Conservation (phyloP, 805 yeast genomes). For the Debaryomyces hansenii region DNA sequence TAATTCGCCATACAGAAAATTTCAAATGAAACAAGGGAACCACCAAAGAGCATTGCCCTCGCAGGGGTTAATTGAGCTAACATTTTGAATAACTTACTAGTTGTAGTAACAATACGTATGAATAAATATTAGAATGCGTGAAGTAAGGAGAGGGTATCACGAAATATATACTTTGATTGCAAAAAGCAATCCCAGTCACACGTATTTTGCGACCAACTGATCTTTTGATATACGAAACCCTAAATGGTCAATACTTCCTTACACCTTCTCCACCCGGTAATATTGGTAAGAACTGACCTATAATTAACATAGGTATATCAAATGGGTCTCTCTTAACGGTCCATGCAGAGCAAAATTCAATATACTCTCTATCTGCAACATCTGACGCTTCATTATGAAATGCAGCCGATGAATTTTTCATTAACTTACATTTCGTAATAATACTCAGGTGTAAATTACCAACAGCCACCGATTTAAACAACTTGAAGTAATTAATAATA, state of each 20-base stretch:
- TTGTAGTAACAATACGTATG: too few species aligned
- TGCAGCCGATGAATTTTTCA: slow-evolving; percentile 25
- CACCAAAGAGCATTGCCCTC: neutral
- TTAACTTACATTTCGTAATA: slow-evolving; percentile 50
- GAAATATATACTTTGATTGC: neutral
- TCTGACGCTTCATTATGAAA: slow-evolving; percentile 4
- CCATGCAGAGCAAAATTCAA: slow-evolving; percentile 79
- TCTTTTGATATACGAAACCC: neutral
- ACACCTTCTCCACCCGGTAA: slow-evolving; percentile 38
- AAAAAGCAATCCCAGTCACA: neutral
- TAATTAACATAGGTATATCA: slow-evolving; percentile 80
- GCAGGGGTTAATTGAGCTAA: neutral
- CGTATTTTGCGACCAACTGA: neutral
- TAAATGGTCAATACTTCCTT: slow-evolving; percentile 23
- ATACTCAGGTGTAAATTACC: slow-evolving; percentile 58
- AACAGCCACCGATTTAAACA: slow-evolving; percentile 72
- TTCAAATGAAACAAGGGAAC: slow-evolving; percentile 16
- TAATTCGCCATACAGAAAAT: slow-evolving; percentile 31
- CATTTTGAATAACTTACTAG: neutral
- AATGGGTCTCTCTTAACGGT: slow-evolving; percentile 81
- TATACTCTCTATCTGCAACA: slow-evolving; percentile 28
- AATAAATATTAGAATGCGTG: neutral
- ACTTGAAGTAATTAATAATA: slow-evolving; percentile 67
- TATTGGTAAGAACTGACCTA: slow-evolving; percentile 78
- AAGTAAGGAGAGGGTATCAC: neutral